Percentiles rank a stretch among this genome's conserved stretches.
These are phyloP conservation scores for Dicorynia guianensis DNA, from an alignment of 306 rosid genomes.

Conservation along the genomic window DNA sequence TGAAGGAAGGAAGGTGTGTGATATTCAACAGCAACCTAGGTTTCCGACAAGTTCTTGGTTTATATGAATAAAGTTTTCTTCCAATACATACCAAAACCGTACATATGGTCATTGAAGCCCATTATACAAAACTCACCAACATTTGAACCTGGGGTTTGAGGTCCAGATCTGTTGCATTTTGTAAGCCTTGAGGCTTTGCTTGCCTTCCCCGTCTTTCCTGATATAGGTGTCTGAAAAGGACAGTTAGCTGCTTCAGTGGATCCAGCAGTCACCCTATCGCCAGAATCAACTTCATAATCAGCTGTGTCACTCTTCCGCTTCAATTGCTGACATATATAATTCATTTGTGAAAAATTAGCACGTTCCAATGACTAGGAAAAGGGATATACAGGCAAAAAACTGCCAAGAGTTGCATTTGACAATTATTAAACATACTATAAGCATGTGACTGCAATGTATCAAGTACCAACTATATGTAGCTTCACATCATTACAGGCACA, in stretches of 20 bases:
- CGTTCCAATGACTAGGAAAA: too few species aligned
- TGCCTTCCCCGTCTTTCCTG: constrained; percentile 73
- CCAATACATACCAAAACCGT: not conserved
- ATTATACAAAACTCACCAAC: constrained; percentile 62
- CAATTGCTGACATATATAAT: constrained; percentile 57
- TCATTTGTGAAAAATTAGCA: not conserved
- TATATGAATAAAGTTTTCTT: not conserved
- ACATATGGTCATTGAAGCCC: constrained; percentile 11
- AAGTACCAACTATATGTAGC: constrained; percentile 27
- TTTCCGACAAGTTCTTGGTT: not conserved
- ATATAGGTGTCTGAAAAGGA: constrained; percentile 72
- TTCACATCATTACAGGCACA: constrained; percentile 24
- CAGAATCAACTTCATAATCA: constrained; percentile 71
- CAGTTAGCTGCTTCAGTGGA: constrained; percentile 58
- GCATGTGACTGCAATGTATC: not conserved
- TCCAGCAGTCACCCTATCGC: constrained; percentile 63
- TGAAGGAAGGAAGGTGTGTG: constrained; percentile 15
- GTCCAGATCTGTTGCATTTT: constrained; percentile 76
- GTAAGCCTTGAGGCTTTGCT: constrained; percentile 76
- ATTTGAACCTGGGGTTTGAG: constrained; percentile 75
- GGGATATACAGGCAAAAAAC: constrained; percentile 7
- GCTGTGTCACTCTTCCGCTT: constrained; percentile 78
- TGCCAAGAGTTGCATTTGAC: constrained; percentile 22
- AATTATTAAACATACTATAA: not conserved
- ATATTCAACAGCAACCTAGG: not conserved